Evolutionary conservation across 768 basidiomycete genomes (phyloP).

Genomic region (Trichaptum fuscoviolaceum): DNA sequence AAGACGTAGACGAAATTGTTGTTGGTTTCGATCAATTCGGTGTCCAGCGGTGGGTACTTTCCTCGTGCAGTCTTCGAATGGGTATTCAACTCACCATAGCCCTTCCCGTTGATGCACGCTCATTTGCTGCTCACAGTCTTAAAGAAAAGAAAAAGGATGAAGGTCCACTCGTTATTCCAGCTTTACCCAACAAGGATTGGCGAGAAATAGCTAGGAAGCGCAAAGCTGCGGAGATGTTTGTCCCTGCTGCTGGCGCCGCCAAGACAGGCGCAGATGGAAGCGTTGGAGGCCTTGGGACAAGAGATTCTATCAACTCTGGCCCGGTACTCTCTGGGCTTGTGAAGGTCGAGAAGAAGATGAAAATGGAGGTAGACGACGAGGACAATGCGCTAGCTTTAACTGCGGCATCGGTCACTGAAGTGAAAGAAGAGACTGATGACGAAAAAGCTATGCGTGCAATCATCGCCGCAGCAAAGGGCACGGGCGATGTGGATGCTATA

Average conservation of each 20-base stretch:
- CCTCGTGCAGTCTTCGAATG: slow-evolving; percentile 21
- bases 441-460: slow-evolving; percentile 76
- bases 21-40: slow-evolving; percentile 69
- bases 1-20: slow-evolving; percentile 59
- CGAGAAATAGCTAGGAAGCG: slow-evolving; percentile 69
- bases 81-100: slow-evolving; percentile 67
- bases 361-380: slow-evolving; percentile 15
- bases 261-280: slow-evolving; percentile 62
- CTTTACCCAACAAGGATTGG: slow-evolving; percentile 89
- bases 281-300: slow-evolving; percentile 71
- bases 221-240: slow-evolving; percentile 46
- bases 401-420: slow-evolving; percentile 22
- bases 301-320: slow-evolving; percentile 72
- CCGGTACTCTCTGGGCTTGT: slow-evolving; percentile 61
- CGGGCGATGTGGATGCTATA: slow-evolving; percentile 29
- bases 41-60: slow-evolving; percentile 76
- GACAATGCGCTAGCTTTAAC: slow-evolving; percentile 12
- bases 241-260: slow-evolving; percentile 58
- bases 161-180: slow-evolving; percentile 78
- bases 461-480: slow-evolving; percentile 48
- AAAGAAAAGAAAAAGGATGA: slow-evolving; percentile 41
- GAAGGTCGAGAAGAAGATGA: slow-evolving; percentile 20
- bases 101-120: neutral
- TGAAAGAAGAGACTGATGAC: slow-evolving; percentile 61
- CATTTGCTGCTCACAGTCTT: slow-evolving; percentile 26